phyloP scores from a whole-genome alignment of 1,284 basidiomycete species.

The Austroboletus olivaceoglutinosus region DNA sequence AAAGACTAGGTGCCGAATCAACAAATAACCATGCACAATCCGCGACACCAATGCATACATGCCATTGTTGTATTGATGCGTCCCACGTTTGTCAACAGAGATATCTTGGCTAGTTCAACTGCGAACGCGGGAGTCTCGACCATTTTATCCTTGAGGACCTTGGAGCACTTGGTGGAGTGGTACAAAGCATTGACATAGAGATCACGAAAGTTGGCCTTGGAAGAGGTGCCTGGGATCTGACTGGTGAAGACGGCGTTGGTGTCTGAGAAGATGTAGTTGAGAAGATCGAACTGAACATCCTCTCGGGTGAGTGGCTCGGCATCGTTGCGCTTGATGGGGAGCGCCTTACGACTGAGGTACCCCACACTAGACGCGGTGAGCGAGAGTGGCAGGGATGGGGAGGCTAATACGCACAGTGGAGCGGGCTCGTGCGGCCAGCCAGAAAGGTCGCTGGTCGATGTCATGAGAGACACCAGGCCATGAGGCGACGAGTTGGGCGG shows the following conservation, averaged over 20 bases:
- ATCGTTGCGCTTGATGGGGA: slow-evolving; percentile 76
- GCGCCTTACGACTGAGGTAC: slow-evolving; percentile 66
- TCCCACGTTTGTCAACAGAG: slow-evolving; percentile 87
- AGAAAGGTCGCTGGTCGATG: slow-evolving; percentile 39
- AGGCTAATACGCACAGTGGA: slow-evolving; percentile 33
- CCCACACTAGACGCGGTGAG: slow-evolving; percentile 48
- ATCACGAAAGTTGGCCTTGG: slow-evolving; percentile 74
- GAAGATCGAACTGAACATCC: slow-evolving; percentile 85
- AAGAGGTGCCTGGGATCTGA: slow-evolving; percentile 43
- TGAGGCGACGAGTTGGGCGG: slow-evolving; percentile 33
- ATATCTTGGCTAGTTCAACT: slow-evolving; percentile 80
- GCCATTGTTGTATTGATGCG: slow-evolving; percentile 93
- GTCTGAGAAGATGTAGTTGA: slow-evolving; percentile 76
- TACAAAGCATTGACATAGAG: slow-evolving; percentile 81
- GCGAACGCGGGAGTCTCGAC: slow-evolving; percentile 76
- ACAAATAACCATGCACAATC: slow-evolving; percentile 13
- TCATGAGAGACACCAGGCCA: slow-evolving; percentile 44
- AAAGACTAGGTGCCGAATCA: slow-evolving; percentile 41
- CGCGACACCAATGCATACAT: slow-evolving; percentile 46
- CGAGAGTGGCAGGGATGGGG: slow-evolving; percentile 3
- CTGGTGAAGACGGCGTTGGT: slow-evolving; percentile 69
- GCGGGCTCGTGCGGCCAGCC: slow-evolving; percentile 48
- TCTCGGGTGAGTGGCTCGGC: slow-evolving; percentile 74
- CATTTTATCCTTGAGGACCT: slow-evolving; percentile 85
- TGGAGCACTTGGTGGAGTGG: slow-evolving; percentile 81